Percentiles rank a stretch among this genome's conserved stretches.
Evolutionary conservation across 169 alveolate genomes (phyloP).

Genomic region (Plasmodium knowlesi): DNA sequence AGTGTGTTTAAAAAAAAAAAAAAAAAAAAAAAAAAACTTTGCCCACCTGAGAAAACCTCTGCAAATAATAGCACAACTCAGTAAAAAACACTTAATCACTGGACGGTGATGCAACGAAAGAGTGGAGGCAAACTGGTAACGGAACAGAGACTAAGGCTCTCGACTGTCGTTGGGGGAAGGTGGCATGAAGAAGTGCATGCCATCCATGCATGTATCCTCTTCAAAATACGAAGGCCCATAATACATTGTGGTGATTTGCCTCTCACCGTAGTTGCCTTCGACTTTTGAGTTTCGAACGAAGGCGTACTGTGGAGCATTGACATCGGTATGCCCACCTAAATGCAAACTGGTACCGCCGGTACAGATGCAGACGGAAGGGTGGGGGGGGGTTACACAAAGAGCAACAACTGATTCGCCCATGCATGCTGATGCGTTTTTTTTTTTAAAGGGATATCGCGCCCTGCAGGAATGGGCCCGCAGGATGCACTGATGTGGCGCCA

Average conservation of each 20-base stretch:
- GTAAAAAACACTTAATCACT: neutral
- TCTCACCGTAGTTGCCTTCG: neutral
- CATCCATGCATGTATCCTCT: neutral
- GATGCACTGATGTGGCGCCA: neutral
- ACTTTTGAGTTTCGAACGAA: no score
- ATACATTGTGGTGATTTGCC: neutral
- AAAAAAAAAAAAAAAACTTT: neutral
- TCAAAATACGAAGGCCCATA: neutral
- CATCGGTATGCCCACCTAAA: neutral
- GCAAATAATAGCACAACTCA: neutral
- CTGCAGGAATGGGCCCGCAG: neutral
- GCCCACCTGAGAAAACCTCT: neutral
- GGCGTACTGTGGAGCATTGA: neutral
- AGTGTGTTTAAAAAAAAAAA: neutral
- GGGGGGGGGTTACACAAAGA: neutral
- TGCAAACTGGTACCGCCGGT: neutral
- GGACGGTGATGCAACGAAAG: neutral
- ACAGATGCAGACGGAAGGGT: neutral
- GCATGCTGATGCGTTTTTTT: neutral
- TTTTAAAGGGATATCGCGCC: neutral
- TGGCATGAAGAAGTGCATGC: neutral
- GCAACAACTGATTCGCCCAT: neutral
- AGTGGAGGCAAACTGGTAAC: no score
- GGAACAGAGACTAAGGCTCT: neutral
- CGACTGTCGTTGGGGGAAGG: neutral